phyloP scores from a whole-genome alignment of 805 yeast genomes.

The Clavispora carvajalis region DNA sequence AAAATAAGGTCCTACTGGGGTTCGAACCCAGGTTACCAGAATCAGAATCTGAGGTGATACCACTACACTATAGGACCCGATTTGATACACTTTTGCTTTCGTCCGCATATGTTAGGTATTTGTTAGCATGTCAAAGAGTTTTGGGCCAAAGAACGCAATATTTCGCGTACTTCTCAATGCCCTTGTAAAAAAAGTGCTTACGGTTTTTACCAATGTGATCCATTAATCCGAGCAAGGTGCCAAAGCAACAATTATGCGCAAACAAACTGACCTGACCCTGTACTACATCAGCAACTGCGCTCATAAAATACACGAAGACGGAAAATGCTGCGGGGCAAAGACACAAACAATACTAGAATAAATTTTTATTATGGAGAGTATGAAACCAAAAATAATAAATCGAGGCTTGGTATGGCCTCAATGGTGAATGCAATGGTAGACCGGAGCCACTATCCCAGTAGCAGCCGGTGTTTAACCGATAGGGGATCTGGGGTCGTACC shows the following conservation, averaged over 20 bases:
- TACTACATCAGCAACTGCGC: no score
- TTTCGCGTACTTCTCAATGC: no score
- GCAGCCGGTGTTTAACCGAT: not conserved
- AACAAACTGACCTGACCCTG: no score
- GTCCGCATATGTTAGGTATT: no score
- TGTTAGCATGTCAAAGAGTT: no score
- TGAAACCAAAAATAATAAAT: not conserved
- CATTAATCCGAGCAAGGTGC: no score
- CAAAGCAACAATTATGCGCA: no score
- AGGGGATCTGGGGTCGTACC: not conserved
- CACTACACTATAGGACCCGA: slow-evolving; percentile 5
- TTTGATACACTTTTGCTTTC: not conserved
- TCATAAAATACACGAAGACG: no score
- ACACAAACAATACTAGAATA: not conserved
- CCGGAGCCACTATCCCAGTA: not conserved
- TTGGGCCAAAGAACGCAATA: no score
- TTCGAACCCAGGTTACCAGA: slow-evolving; percentile 13
- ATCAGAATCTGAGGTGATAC: slow-evolving; percentile 10
- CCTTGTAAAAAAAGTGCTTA: no score
- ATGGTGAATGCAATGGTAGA: slow-evolving; percentile 13
- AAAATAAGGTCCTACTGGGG: slow-evolving; percentile 9
- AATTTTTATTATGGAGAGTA: not conserved
- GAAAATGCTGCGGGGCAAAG: no score
- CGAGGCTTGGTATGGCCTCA: slow-evolving; percentile 2
- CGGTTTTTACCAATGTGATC: no score